A percentile compares a stretch with the other conserved stretches of the same genome.
Conservation (phyloP, 75 land plant species). For the Chamaecyparis obtusa region DNA sequence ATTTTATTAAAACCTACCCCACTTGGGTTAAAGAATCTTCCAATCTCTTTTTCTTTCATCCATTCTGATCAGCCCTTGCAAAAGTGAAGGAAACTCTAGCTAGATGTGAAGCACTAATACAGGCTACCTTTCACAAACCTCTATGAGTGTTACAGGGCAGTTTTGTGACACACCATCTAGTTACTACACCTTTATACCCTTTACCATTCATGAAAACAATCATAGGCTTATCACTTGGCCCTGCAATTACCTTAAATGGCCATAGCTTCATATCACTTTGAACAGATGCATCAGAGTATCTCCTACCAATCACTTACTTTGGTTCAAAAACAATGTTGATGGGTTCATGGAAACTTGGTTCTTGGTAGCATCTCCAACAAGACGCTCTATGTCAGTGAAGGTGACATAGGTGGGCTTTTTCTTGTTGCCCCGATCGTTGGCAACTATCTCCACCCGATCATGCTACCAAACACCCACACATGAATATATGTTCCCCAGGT, state of each 20-base stretch:
- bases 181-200: too few relatives aligned
- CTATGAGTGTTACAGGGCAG: too few relatives aligned
- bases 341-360: slow-evolving; percentile 39
- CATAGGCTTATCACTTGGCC: slow-evolving; percentile 36
- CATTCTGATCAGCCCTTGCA: too few relatives aligned
- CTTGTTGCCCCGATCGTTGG: slow-evolving; percentile 37
- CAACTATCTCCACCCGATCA: slow-evolving; percentile 24
- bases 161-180: too few relatives aligned
- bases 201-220: too few relatives aligned
- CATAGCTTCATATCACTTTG: slow-evolving; percentile 26
- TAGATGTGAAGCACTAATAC: too few relatives aligned
- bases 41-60: too few relatives aligned
- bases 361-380: slow-evolving; percentile 40
- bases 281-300: slow-evolving; percentile 27
- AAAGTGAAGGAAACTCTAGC: too few relatives aligned
- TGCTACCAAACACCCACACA: slow-evolving; percentile 34
- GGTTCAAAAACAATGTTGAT: slow-evolving; percentile 37
- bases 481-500: slow-evolving; percentile 24
- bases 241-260: slow-evolving; percentile 41
- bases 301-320: slow-evolving; percentile 36
- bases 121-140: too few relatives aligned
- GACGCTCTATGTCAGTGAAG: slow-evolving; percentile 37
- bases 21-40: too few relatives aligned
- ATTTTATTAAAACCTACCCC: too few relatives aligned
- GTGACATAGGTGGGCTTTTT: slow-evolving; percentile 37